phyloP scores from a whole-genome alignment of 768 basidiomycete genomes.

The Pleurotus eryngii region DNA sequence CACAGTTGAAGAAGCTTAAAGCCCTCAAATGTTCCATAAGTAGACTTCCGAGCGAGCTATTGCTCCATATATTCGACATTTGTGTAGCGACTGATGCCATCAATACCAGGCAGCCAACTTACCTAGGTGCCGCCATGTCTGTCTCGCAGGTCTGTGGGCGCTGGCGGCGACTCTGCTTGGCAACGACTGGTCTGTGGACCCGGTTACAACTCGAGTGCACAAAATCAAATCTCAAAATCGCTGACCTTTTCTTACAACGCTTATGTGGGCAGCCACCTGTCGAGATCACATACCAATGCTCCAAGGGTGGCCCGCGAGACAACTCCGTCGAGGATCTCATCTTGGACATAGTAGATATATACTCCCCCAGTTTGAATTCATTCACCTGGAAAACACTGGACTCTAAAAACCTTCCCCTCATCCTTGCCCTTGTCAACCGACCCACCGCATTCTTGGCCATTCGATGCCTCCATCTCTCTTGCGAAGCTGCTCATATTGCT shows the following conservation, averaged over 20 bases:
- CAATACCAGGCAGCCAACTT: conserved; percentile 14
- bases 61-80: conserved; percentile 39
- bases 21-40: conserved; percentile 42
- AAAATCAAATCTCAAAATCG: conserved; percentile 19
- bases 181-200: conserved; percentile 44
- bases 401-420: conserved; percentile 13
- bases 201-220: conserved; percentile 26
- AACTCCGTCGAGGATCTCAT: background rate
- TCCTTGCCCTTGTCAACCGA: conserved; percentile 17
- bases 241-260: conserved; percentile 31
- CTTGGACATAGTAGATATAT: background rate
- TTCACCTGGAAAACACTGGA: background rate
- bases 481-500: conserved; percentile 11
- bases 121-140: conserved; percentile 30
- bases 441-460: conserved; percentile 15
- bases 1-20: conserved; percentile 25
- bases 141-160: conserved; percentile 47
- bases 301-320: conserved; percentile 7
- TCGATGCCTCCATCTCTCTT: background rate
- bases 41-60: conserved; percentile 48
- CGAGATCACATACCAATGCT: conserved; percentile 19
- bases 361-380: background rate
- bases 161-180: conserved; percentile 46
- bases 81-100: conserved; percentile 20
- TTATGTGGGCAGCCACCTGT: conserved; percentile 34